Conservation (phyloP, 306 rosid genomes). For the Nissolia schottii region DNA sequence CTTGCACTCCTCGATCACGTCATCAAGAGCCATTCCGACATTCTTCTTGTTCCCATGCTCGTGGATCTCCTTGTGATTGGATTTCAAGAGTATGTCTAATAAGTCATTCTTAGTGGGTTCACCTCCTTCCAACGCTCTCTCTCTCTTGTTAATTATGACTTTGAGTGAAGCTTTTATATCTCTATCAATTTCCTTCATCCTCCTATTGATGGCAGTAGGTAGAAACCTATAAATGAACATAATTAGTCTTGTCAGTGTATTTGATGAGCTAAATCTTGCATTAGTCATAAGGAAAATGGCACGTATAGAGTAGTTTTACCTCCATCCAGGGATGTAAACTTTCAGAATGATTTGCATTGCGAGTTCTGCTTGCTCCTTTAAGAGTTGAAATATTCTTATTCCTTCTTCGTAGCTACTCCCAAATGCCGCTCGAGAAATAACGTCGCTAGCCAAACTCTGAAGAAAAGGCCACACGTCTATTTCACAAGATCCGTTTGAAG, state of each 20-base stretch:
- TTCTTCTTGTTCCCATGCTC: slow-evolving; percentile 28
- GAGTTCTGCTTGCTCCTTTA: slow-evolving; percentile 23
- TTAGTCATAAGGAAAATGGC: background rate
- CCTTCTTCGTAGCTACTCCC: slow-evolving; percentile 55
- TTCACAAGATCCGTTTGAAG: slow-evolving; percentile 33
- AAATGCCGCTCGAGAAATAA: slow-evolving; percentile 42
- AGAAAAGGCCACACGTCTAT: slow-evolving; percentile 29
- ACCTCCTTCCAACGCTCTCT: slow-evolving; percentile 28
- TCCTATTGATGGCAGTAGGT: slow-evolving; percentile 29
- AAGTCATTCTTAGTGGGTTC: slow-evolving; percentile 29
- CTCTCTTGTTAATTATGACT: slow-evolving; percentile 38
- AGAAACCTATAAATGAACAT: slow-evolving; percentile 35
- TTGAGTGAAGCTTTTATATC: slow-evolving; percentile 24
- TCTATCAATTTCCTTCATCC: slow-evolving; percentile 30
- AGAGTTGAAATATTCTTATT: slow-evolving; percentile 44
- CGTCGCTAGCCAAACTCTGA: slow-evolving; percentile 31
- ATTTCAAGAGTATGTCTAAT: slow-evolving; percentile 38
- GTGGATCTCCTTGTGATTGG: slow-evolving; percentile 41
- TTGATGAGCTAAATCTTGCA: no score
- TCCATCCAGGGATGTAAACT: slow-evolving; percentile 43
- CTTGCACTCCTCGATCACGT: slow-evolving; percentile 49
- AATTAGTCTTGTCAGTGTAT: no score
- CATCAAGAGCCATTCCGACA: slow-evolving; percentile 40
- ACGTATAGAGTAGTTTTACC: slow-evolving; percentile 21
- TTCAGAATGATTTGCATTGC: background rate